Evolutionary conservation across 768 basidiomycete genomes (phyloP), one percentile per base, ranked within the genome.

Genomic region (Boletus rubropictus): DNA sequence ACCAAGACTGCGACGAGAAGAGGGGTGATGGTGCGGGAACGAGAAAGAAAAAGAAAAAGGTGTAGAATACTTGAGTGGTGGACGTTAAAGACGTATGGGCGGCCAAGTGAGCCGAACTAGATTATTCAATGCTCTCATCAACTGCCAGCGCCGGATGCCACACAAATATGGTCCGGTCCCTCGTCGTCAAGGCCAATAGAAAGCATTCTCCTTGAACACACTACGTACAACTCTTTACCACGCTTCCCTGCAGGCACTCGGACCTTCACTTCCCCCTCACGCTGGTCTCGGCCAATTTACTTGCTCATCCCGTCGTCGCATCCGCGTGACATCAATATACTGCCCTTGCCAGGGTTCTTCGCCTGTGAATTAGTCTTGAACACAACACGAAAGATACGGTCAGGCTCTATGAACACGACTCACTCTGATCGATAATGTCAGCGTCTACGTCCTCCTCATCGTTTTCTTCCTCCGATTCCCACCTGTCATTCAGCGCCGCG

Each of bases 231-330:
- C 14, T 20, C 35, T 41, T 42, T 18, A 31, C 53, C 29, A 27
- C 15, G 25, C 31, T 6, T 10, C 14, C 24, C 24, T 11, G n/a
- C 27, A 41, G 14, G 14, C 22, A n/a, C 32, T 14, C 22, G 17
- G 22, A 25, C 27, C 12, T 3, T 6, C 17, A 12, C 35, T 22
- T n/a, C 25, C n/a, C 8, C 22, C 24, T 72, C 59, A 86, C 18
- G 72, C 74, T 0, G 87, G 87, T 46, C 85, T 70, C 9, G 86
- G 86, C 88, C 88, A 90, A 44, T 75, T 79, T 44, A 83, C 74
- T 35, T 67, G 67, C 57, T 81, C 79, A 34, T 77, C 74, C 39
- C 72, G 72, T 47, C 78, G 72, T 55, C 77, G 72, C 44, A 78
- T 72, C 24, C 77, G 75, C 10, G 79, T 87, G 15, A 89, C 70